Conservation (phyloP, 768 basidiomycete species). For the Boletus sp. region DNA sequence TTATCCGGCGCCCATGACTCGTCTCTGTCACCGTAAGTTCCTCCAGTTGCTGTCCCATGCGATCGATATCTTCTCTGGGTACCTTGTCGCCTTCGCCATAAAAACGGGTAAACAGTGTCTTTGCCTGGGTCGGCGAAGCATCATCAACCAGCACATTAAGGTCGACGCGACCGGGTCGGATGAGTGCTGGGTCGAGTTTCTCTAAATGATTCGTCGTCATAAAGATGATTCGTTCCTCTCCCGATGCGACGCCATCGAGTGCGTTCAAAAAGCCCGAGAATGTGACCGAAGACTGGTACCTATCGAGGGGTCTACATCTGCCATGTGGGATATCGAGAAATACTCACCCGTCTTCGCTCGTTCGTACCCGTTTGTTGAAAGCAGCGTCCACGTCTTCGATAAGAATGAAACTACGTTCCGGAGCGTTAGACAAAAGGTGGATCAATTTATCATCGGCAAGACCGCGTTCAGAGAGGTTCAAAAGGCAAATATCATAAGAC, state of each 20-base stretch:
- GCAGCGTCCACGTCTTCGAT: slow-evolving; percentile 98
- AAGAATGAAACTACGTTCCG: slow-evolving; percentile 90
- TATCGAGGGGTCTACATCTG: slow-evolving; percentile 32
- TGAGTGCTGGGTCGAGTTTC: slow-evolving; percentile 87
- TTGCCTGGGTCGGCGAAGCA: slow-evolving; percentile 78
- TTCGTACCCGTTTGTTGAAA: slow-evolving; percentile 90
- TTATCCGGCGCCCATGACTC: slow-evolving; percentile 57
- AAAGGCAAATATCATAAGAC: slow-evolving; percentile 91
- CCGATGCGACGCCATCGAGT: slow-evolving; percentile 95
- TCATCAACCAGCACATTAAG: slow-evolving; percentile 81
- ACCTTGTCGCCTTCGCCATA: slow-evolving; percentile 55
- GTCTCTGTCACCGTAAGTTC: slow-evolving; percentile 53
- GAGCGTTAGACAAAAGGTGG: slow-evolving; percentile 88
- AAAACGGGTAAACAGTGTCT: slow-evolving; percentile 76
- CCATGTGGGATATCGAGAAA: neutral
- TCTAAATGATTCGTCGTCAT: slow-evolving; percentile 98
- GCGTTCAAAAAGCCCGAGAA: slow-evolving; percentile 98
- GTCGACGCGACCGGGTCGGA: slow-evolving; percentile 95
- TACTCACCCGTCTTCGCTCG: slow-evolving; percentile 86
- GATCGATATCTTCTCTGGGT: slow-evolving; percentile 37
- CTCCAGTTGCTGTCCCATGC: slow-evolving; percentile 53
- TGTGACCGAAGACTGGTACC: slow-evolving; percentile 93
- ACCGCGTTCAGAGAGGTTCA: slow-evolving; percentile 95
- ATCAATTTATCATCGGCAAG: slow-evolving; percentile 96
- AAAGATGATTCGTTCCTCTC: slow-evolving; percentile 97